Evolutionary conservation across 2,329 filamentous ascomycete genomes (phyloP).

Genomic region (Amauroascus niger): DNA sequence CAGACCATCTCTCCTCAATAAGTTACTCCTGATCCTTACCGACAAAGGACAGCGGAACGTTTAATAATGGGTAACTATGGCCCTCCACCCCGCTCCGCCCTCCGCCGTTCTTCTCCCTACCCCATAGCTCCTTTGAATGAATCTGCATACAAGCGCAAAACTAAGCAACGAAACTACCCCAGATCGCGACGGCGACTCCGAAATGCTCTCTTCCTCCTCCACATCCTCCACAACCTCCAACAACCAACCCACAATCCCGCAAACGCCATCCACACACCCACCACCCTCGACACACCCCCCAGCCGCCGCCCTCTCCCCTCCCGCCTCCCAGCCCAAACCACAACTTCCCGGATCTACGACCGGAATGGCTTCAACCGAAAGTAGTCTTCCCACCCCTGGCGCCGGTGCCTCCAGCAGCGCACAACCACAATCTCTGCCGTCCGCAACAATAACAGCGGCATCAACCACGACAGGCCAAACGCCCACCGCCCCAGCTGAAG

Average conservation of each 20-base stretch:
- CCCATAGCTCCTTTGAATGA: background rate
- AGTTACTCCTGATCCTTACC: background rate
- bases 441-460: background rate
- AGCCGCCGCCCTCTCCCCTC: background rate
- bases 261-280: background rate
- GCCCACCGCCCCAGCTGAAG: background rate
- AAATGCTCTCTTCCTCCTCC: conserved; percentile 45
- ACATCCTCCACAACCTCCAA: conserved; percentile 15
- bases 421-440: background rate
- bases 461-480: background rate
- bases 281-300: background rate
- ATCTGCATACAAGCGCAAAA: background rate
- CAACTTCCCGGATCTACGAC: background rate
- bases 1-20: too few species aligned
- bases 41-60: background rate
- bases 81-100: background rate
- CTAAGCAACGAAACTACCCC: conserved; percentile 2
- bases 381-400: background rate
- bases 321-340: background rate
- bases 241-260: conserved; percentile 1
- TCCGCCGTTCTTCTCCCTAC: background rate
- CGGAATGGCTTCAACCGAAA: background rate
- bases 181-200: conserved; percentile 48
- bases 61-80: background rate
- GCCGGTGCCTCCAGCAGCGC: background rate